Conservation (phyloP, 1,139 yeast species). For the Yamadazyma conglobata region DNA sequence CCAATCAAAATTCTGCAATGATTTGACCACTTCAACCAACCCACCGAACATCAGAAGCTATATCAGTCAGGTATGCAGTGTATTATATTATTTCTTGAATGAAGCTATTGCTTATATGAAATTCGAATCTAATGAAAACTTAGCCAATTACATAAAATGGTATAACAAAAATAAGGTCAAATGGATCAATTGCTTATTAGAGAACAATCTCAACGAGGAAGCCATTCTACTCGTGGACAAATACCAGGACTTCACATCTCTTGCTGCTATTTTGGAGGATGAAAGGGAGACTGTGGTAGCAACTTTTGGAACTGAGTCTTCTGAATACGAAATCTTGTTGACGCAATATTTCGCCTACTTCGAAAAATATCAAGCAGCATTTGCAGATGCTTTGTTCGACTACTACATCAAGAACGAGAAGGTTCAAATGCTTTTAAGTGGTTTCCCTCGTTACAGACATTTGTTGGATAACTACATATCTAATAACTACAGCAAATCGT, state of each 20-base stretch:
- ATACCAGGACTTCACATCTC: slow-evolving; percentile 61
- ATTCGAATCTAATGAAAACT: slow-evolving; percentile 18
- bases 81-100: slow-evolving; percentile 36
- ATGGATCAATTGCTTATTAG: slow-evolving; percentile 58
- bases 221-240: slow-evolving; percentile 67
- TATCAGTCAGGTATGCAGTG: slow-evolving; percentile 25
- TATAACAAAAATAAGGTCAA: slow-evolving; percentile 26
- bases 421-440: slow-evolving; percentile 51
- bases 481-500: slow-evolving; percentile 44
- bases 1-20: slow-evolving; percentile 18
- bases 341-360: slow-evolving; percentile 52
- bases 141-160: slow-evolving; percentile 31
- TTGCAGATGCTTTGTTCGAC: slow-evolving; percentile 65
- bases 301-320: slow-evolving; percentile 18
- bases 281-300: slow-evolving; percentile 38
- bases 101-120: slow-evolving; percentile 39
- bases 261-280: slow-evolving; percentile 61
- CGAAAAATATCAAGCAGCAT: slow-evolving; percentile 59
- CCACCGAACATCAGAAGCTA: slow-evolving; percentile 11
- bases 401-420: slow-evolving; percentile 55
- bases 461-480: slow-evolving; percentile 53
- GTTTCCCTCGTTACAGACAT: slow-evolving; percentile 52
- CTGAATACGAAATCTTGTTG: slow-evolving; percentile 14
- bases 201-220: slow-evolving; percentile 43
- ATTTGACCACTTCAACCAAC: slow-evolving; percentile 15